Evolutionary conservation across 1,284 basidiomycete species (phyloP).

Genomic region (Ceratobasidium sp.): DNA sequence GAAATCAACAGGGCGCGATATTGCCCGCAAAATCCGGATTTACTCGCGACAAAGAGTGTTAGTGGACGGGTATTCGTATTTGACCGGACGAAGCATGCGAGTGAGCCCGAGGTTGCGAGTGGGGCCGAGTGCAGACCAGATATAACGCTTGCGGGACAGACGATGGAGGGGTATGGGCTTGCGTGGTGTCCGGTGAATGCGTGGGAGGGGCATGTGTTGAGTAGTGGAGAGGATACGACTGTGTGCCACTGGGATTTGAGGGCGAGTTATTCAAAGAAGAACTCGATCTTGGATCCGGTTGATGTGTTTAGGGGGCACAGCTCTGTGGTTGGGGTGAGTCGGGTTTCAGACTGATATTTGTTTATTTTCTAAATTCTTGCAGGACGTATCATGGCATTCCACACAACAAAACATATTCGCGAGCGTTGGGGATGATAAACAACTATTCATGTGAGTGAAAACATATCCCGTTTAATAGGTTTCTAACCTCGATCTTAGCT

Average conservation of each 20-base stretch:
- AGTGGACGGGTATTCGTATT: slow-evolving; percentile 94
- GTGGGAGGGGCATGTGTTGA: slow-evolving; percentile 82
- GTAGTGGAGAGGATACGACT: slow-evolving; percentile 96
- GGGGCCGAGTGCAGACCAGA: slow-evolving; percentile 91
- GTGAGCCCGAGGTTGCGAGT: slow-evolving; percentile 70
- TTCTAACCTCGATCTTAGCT: slow-evolving; percentile 66
- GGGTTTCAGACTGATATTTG: background rate
- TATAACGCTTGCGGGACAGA: slow-evolving; percentile 90
- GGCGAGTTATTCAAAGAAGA: slow-evolving; percentile 82
- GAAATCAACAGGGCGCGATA: slow-evolving; percentile 98
- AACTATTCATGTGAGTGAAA: slow-evolving; percentile 85
- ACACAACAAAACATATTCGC: slow-evolving; percentile 89
- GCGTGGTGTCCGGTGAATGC: slow-evolving; percentile 87
- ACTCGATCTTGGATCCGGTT: slow-evolving; percentile 83
- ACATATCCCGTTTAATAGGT: slow-evolving; percentile 32
- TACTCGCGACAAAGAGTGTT: slow-evolving; percentile 95
- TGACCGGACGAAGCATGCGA: slow-evolving; percentile 97
- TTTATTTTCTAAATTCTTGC: slow-evolving; percentile 24
- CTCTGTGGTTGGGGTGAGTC: slow-evolving; percentile 87
- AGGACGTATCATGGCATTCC: slow-evolving; percentile 98
- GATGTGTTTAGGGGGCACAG: slow-evolving; percentile 89
- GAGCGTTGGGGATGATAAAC: slow-evolving; percentile 97
- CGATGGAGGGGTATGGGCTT: slow-evolving; percentile 93
- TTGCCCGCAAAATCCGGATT: slow-evolving; percentile 98
- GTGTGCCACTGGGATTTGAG: slow-evolving; percentile 88